Conservation (phyloP, 257 asterid genomes). For the Buddleja alternifolia region DNA sequence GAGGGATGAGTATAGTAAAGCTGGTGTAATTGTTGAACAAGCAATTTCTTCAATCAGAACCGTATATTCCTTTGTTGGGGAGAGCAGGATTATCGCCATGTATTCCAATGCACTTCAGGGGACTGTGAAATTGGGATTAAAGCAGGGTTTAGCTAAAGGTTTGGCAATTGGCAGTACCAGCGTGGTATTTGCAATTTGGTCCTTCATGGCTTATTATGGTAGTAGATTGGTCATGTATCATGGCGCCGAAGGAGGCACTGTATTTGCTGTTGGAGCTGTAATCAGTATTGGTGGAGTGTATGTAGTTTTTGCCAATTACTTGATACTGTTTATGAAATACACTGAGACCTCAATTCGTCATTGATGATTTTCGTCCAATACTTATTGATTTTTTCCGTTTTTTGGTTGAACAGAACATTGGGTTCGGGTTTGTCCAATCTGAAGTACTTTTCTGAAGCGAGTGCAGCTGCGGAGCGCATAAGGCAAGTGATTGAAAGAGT, state of each 20-base stretch:
- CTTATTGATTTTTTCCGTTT: background rate
- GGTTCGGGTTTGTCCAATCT: conserved; percentile 84
- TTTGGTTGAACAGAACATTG: conserved; percentile 55
- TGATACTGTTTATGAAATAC: background rate
- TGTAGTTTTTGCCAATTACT: conserved; percentile 14
- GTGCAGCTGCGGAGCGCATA: conserved; percentile 76
- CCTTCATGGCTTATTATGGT: conserved; percentile 81
- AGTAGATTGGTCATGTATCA: conserved; percentile 86
- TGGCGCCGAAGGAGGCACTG: conserved; percentile 78
- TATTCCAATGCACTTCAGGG: conserved; percentile 80
- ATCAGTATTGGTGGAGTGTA: conserved; percentile 92
- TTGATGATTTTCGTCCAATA: background rate
- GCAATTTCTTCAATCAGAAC: conserved; percentile 84
- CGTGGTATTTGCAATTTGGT: conserved; percentile 79
- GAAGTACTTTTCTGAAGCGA: conserved; percentile 78
- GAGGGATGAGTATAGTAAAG: conserved; percentile 71
- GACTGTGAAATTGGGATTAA: conserved; percentile 62
- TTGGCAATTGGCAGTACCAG: conserved; percentile 90
- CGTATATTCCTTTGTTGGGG: conserved; percentile 86
- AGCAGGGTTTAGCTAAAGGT: conserved; percentile 91
- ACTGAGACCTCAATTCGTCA: background rate
- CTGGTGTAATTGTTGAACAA: conserved; percentile 69
- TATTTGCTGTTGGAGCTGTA: conserved; percentile 86
- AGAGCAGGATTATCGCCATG: conserved; percentile 49
- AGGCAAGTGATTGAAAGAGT: conserved; percentile 64